Evolutionary conservation across 768 basidiomycete genomes (phyloP), one percentile per base, ranked within the genome.

Genomic region (Panus rudis): DNA sequence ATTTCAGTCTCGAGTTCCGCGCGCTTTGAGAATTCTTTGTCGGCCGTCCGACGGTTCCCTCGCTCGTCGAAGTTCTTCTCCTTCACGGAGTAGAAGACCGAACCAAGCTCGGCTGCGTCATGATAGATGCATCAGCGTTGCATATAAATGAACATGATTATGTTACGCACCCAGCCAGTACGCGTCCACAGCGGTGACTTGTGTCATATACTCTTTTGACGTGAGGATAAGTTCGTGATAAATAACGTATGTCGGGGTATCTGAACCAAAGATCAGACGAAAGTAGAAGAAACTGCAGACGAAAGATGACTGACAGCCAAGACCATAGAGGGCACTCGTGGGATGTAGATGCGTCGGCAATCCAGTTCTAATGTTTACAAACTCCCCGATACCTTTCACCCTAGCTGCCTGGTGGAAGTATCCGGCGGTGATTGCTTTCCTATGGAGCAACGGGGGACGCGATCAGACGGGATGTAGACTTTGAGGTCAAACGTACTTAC

Each of bases 371-470:
- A 94, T 86, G 63, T 99, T 98, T 52, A 96, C 90, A 64, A 96
- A 99, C 65, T 99, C 96, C 47, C 94, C 94, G 50, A 98, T 97
- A 60, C 96, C 96, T 70, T 99, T 99, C 27, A 94, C 94, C 50
- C 92, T 71, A 14, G 94, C 94, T 1, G 94, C 92, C 67, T 99
- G 96, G 63, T 98, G 96, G 76, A 99, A 99, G 64, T 97, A 99
- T 23, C 94, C 94, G 22, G 94, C 87, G 27, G 91, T 84, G 52
- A 99, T 98, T 2, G 92, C 91, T 78, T 94, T 98, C 60, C 93
- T 92, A 51, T 34, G 34, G 3, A 44, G 12, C 1, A 11, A 11
- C 2, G 33, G 16, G n/a, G n/a, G n/a, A n/a, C n/a, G n/a, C n/a
- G n/a, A n/a, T 24, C 21, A 3, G 19, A 13, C 23, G 21, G 24